A percentile compares a stretch with the other conserved stretches of the same genome.
These are phyloP conservation scores for Botrytis deweyae DNA, from an alignment of 2,329 filamentous ascomycete genomes.

Conservation along the genomic window DNA sequence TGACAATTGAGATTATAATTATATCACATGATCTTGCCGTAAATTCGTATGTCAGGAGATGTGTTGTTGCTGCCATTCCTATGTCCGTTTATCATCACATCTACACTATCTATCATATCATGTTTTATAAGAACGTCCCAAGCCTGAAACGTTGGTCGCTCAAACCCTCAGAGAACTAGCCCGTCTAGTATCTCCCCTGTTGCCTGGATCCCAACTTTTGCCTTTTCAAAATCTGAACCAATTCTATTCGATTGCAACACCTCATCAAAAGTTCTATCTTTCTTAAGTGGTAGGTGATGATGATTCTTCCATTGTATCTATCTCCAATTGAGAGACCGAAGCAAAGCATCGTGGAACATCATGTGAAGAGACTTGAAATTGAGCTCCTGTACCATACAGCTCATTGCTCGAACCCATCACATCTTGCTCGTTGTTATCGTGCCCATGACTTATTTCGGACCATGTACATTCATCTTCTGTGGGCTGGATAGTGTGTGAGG, in stretches of 20 bases:
- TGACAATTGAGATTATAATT: no score
- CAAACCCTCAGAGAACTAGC: not conserved
- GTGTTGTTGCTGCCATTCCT: not conserved
- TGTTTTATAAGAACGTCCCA: not conserved
- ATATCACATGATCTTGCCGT: not conserved
- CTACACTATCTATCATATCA: not conserved
- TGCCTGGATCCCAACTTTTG: not conserved
- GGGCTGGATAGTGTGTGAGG: not conserved
- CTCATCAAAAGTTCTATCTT: not conserved
- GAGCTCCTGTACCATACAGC: not conserved
- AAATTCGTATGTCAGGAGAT: not conserved
- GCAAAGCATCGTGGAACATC: not conserved
- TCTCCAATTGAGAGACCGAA: conserved; percentile 11
- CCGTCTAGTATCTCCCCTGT: not conserved
- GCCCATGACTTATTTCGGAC: not conserved
- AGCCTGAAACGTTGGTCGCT: not conserved
- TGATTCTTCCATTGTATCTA: not conserved
- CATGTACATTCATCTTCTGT: not conserved
- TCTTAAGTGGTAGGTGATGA: not conserved
- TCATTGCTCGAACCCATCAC: not conserved
- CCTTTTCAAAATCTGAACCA: not conserved
- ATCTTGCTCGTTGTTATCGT: not conserved
- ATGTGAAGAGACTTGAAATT: not conserved
- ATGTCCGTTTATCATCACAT: not conserved
- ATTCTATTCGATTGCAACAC: not conserved